A percentile compares a stretch with the other conserved stretches of the same genome.
phyloP scores from a whole-genome alignment of 1,139 yeast species.

The Zygotorulaspora mrakii region DNA sequence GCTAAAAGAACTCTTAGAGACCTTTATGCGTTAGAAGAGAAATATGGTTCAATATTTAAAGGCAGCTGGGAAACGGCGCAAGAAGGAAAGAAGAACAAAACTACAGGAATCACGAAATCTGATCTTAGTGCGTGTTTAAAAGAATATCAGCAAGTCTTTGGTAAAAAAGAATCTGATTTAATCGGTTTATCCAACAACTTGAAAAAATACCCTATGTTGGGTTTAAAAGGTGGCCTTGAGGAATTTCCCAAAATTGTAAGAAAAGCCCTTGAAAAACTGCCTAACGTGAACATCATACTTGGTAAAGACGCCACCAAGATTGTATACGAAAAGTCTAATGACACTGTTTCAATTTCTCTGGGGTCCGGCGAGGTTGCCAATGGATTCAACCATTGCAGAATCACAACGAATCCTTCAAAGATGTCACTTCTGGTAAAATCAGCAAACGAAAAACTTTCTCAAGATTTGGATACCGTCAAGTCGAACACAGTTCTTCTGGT shows the following conservation, averaged over 20 bases:
- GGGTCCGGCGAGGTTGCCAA: constrained; percentile 18
- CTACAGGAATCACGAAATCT: constrained; percentile 6
- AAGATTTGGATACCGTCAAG: constrained; percentile 37
- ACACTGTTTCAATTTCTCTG: constrained; percentile 18
- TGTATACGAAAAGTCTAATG: constrained; percentile 3
- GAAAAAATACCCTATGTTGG: constrained; percentile 51
- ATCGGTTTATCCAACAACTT: constrained; percentile 38
- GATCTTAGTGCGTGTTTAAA: constrained; percentile 13
- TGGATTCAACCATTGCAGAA: constrained; percentile 51
- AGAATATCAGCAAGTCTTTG: constrained; percentile 27
- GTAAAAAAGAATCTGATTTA: constrained; percentile 43
- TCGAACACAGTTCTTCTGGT: constrained; percentile 58
- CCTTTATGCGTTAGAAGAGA: constrained; percentile 53
- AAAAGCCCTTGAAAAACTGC: constrained; percentile 36
- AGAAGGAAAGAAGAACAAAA: constrained; percentile 15
- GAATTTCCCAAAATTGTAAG: constrained; percentile 46
- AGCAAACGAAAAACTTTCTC: constrained; percentile 22
- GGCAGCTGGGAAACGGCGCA: constrained; percentile 32
- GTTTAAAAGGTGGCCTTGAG: constrained; percentile 52
- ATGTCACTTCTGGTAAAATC: constrained; percentile 32
- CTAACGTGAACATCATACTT: constrained; percentile 44
- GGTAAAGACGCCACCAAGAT: constrained; percentile 28
- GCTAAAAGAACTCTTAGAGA: constrained; percentile 53
- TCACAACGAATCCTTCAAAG: constrained; percentile 48
- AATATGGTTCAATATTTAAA: constrained; percentile 56